phyloP scores from a whole-genome alignment of 163 green algal species.

The Chloromonas sp. region DNA sequence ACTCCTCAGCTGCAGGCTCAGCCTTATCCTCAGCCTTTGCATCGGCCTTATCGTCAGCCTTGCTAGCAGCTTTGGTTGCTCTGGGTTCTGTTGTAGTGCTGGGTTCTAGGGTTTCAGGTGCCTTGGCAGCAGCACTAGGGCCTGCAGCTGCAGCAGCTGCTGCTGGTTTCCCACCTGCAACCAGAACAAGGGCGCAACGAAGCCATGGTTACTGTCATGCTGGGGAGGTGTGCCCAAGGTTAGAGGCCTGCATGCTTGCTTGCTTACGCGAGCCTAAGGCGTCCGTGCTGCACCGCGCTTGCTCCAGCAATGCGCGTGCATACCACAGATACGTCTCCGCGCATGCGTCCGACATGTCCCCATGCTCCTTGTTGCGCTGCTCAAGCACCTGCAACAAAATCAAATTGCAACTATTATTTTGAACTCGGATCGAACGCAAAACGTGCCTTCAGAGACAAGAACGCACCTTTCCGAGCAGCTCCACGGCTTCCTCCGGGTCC shows the following conservation, averaged over 20 bases:
- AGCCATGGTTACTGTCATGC: too few species aligned
- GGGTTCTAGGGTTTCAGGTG: too few species aligned
- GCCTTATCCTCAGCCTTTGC: neutral
- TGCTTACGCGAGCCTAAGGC: neutral
- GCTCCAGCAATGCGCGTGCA: slow-evolving; percentile 7
- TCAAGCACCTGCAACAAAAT: slow-evolving; percentile 1
- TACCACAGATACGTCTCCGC: slow-evolving; percentile 6
- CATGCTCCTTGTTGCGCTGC: slow-evolving; percentile 4
- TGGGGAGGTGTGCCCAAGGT: too few species aligned
- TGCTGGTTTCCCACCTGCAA: too few species aligned
- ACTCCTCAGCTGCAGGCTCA: neutral
- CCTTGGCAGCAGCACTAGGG: too few species aligned
- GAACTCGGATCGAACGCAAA: neutral
- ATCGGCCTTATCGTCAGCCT: neutral
- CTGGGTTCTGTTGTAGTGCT: too few species aligned
- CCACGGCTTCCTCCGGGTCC: neutral
- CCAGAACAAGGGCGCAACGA: too few species aligned
- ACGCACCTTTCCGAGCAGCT: slow-evolving; percentile 7
- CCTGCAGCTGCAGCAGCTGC: too few species aligned
- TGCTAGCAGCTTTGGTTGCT: too few species aligned
- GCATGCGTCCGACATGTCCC: neutral
- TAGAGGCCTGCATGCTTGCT: too few species aligned
- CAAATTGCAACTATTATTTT: neutral
- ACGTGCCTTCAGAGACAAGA: neutral
- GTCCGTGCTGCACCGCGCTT: slow-evolving; percentile 1